phyloP scores from a whole-genome alignment of 2,329 filamentous ascomycete species.

The Dryadomyces quercivorus region DNA sequence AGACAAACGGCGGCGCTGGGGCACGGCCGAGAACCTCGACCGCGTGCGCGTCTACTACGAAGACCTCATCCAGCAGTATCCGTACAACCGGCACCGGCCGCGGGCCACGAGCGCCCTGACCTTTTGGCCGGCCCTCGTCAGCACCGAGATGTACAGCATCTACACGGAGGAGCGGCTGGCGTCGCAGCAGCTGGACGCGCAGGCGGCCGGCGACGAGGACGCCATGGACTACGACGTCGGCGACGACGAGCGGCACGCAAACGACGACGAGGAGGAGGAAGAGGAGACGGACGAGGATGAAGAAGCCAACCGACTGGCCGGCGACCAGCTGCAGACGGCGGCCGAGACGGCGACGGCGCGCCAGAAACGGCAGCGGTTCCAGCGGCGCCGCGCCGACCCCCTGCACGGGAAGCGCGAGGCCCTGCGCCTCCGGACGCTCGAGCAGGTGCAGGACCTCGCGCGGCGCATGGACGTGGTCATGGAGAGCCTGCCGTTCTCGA shows the following conservation, averaged over 20 bases:
- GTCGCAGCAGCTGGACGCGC: constrained; percentile 22
- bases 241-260: too few relatives aligned
- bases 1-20: constrained; percentile 22
- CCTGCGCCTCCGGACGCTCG: constrained; percentile 39
- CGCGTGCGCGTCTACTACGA: constrained; percentile 56
- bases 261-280: constrained; percentile 12
- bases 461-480: constrained; percentile 60
- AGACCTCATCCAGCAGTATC: constrained; percentile 62
- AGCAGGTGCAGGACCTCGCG: constrained; percentile 49
- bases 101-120: constrained; percentile 52
- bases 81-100: constrained; percentile 51
- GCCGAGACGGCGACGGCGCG: not conserved
- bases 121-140: constrained; percentile 73
- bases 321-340: not conserved
- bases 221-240: constrained; percentile 10
- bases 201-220: constrained; percentile 15
- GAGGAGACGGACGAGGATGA: constrained; percentile 13
- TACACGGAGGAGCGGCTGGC: constrained; percentile 44
- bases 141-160: constrained; percentile 67
- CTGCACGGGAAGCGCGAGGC: constrained; percentile 23
- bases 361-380: not conserved
- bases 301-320: constrained; percentile 2
- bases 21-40: constrained; percentile 30
- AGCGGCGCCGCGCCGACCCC: not conserved
- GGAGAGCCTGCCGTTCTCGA: constrained; percentile 56